Evolutionary conservation across 148 eudicot species (phyloP).

Genomic region (Pouteria glomerata): DNA sequence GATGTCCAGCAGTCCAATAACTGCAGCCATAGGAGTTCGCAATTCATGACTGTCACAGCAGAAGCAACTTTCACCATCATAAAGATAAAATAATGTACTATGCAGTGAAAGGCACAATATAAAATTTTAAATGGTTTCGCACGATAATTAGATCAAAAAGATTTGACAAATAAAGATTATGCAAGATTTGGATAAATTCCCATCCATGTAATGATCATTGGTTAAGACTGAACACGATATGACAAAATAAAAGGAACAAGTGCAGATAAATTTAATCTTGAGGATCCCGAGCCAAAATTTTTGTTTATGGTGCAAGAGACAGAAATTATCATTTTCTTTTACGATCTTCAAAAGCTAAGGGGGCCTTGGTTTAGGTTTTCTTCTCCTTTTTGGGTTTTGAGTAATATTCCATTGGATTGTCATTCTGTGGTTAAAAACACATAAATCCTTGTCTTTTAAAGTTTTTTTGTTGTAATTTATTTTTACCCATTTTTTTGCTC

Average conservation of each 20-base stretch:
- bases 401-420: no score
- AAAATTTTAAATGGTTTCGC: neutral
- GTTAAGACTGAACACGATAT: neutral
- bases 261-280: neutral
- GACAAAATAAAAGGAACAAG: neutral
- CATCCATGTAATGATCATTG: neutral
- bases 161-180: neutral
- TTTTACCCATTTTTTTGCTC: neutral
- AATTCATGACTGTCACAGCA: conserved; percentile 75
- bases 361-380: no score
- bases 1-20: conserved; percentile 92
- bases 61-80: neutral
- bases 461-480: neutral
- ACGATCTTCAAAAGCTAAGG: no score
- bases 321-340: neutral
- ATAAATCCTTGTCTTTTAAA: neutral
- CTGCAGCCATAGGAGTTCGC: conserved; percentile 99
- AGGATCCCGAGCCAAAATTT: neutral
- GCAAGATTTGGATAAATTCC: neutral
- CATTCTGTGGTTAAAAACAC: neutral
- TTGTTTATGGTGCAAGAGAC: neutral
- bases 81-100: neutral
- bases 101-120: neutral
- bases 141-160: no score
- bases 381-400: no score